Percentiles rank a stretch among this genome's conserved stretches.
phyloP scores from a whole-genome alignment of 2,329 filamentous ascomycete species.

The Talaromyces sp. region DNA sequence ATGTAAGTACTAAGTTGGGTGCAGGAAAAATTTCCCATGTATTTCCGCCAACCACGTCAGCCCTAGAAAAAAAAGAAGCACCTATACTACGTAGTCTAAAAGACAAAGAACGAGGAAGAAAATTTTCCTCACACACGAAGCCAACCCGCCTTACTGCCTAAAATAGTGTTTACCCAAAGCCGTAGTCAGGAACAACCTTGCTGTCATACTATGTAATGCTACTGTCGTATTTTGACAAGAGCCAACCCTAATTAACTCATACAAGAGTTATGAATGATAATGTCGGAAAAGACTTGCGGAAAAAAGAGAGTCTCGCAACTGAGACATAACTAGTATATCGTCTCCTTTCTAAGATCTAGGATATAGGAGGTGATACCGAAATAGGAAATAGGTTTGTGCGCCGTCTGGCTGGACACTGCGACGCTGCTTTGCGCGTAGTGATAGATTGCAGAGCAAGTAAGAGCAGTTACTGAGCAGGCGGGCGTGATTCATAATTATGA shows the following conservation, averaged over 20 bases:
- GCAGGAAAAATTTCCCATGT: neutral
- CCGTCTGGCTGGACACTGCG: neutral
- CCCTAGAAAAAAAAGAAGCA: neutral
- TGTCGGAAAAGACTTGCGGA: neutral
- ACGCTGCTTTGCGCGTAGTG: neutral
- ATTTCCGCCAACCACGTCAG: neutral
- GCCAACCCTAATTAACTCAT: neutral
- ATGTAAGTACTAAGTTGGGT: neutral
- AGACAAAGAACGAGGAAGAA: neutral
- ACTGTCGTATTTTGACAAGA: conserved; percentile 2
- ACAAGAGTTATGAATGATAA: neutral
- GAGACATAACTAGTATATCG: neutral
- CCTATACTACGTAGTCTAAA: neutral
- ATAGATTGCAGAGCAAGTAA: neutral
- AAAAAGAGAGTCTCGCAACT: neutral
- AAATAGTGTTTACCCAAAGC: neutral
- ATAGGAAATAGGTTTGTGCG: neutral
- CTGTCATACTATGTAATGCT: neutral
- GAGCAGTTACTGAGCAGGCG: neutral
- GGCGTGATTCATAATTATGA: neutral
- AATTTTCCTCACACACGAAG: neutral
- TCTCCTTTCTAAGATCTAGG: neutral
- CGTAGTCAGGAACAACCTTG: neutral
- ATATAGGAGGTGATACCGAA: neutral
- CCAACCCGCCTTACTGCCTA: neutral